Evolutionary conservation across 352 stramenopile genomes (phyloP), one percentile per base, ranked within the genome.

Genomic region (Globisporangium iwayamae): DNA sequence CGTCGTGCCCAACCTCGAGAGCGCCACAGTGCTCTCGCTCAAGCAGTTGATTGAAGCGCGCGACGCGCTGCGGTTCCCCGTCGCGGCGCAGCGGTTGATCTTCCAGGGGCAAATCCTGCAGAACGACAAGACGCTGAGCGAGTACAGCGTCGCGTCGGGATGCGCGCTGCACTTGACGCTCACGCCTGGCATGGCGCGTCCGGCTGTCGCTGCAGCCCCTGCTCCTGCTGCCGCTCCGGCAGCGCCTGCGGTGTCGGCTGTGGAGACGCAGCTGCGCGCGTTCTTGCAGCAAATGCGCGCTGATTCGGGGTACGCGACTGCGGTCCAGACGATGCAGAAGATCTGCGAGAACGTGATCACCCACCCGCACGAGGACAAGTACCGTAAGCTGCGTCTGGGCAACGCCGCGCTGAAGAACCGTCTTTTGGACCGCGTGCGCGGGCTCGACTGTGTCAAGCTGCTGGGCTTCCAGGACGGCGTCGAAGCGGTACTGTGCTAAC

Each of bases 91-190:
- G 74, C 86, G 86, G 10, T 72, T 95, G 43, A 95, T 95, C 62
- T 95, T 95, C 70, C 84, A 95, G 66, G 86, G 86, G 18, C 84
- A 92, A 64, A 91, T 95, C 71, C 67, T 95, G 30, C 79, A 93
- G 68, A 72, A 95, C 69, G 81, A 76, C 52, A 85, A 88, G 55
- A 53, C 70, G 10, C 65, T 95, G 61, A 65, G 65, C 61, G 84
- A 85, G 16, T 95, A 95, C 74, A 69, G 75, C 67, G 76, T 95
- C 60, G 56, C 54, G 2, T 61, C 70, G 0, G 87, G 80, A 41
- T 89, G 84, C 63, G 83, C 85, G 30, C 56, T 95, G 58, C 87
- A 95, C 55, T 69, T 95, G 58, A 92, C 83, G 48, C 65, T 93
- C 20, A 76, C 72, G 9, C 80, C 73, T 0, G 66, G 64, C 2